Evolutionary conservation across 305 asterid species (phyloP), one percentile per base, ranked within the genome.

Genomic region (Petunia hybrid): DNA sequence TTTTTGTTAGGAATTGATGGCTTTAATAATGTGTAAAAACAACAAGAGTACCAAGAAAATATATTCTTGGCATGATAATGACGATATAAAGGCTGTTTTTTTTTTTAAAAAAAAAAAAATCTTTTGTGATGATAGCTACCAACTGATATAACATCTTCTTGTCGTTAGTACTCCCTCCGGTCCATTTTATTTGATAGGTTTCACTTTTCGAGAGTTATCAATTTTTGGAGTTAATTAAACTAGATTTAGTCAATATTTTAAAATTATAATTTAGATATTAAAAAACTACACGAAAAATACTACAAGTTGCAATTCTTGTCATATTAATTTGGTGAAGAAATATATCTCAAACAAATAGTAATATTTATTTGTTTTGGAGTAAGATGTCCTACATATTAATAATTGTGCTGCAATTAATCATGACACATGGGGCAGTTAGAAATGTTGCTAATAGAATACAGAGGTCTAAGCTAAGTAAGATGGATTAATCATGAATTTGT

Each of bases 1-100:
- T 76, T 82, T 22, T 46, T 48, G 65, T 22, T 70, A 40, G 55
- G 74, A 79, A 56, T 35, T 71, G 35, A 71, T 35, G 7, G 8
- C 6, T 71, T 71, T 35, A 48, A 48, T 31, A 48, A 48, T 31
- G 3, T 51, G 56, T 51, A 51, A 51, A 0, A 51, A 7, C 22
- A 48, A 31, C 43, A 6, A 46, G 2, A 46, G 3, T 46, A 46
- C 14, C 6, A 9, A 3, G 46, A 46, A 60, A 16, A 16, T 57
- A n/a, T 5, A 14, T n/a, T 4, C 1, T 16, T n/a, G 3, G 2
- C 5, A n/a, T 6, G 36, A 57, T 14, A n/a, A 3, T 13, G 62
- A 56, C 61, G 1, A 1, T 22, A 59, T 59, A 5, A 59, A 59
- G 10, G 10, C 6, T n/a, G 36, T 5, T 4, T 57, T n/a, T 16